Conservation (phyloP, 2,329 filamentous ascomycete genomes). For the Scortechinia acanthostroma region DNA sequence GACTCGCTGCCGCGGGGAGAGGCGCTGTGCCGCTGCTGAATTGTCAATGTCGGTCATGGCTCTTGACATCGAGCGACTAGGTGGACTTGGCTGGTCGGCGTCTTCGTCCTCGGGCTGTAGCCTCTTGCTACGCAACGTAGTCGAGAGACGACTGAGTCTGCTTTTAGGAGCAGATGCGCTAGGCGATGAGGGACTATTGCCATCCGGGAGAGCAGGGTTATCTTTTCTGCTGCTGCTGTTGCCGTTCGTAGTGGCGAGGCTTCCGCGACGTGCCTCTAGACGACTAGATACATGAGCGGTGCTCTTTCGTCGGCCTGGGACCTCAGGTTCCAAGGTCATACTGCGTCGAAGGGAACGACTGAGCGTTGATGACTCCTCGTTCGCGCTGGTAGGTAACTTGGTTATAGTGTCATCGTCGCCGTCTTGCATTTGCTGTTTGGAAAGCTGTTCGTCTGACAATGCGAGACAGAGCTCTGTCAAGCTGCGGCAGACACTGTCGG, state of each 20-base stretch:
- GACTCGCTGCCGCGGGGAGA: not conserved
- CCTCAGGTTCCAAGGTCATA: not conserved
- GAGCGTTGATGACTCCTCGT: slow-evolving; percentile 6
- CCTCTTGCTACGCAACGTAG: not conserved
- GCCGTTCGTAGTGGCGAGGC: not conserved
- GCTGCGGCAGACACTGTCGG: slow-evolving; percentile 85
- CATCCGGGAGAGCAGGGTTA: not conserved
- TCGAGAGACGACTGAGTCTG: not conserved
- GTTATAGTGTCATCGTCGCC: slow-evolving; percentile 5
- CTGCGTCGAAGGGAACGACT: not conserved
- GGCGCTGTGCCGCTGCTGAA: not conserved
- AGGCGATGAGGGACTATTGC: not conserved
- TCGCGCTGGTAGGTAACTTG: slow-evolving; percentile 4
- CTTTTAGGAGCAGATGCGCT: not conserved
- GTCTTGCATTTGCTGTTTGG: slow-evolving; percentile 8
- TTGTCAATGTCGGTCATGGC: not conserved
- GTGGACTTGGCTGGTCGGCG: not conserved
- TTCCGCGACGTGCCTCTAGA: slow-evolving; percentile 8
- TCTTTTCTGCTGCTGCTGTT: not conserved
- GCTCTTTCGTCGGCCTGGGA: slow-evolving; percentile 4
- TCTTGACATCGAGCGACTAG: not conserved
- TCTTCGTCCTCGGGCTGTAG: not conserved
- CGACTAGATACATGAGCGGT: slow-evolving; percentile 5
- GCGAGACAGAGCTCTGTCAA: slow-evolving; percentile 88
- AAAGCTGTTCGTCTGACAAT: slow-evolving; percentile 53